These are phyloP conservation scores for Tothia fuscella DNA, from an alignment of 2,329 filamentous ascomycete genomes.

Conservation along the genomic window DNA sequence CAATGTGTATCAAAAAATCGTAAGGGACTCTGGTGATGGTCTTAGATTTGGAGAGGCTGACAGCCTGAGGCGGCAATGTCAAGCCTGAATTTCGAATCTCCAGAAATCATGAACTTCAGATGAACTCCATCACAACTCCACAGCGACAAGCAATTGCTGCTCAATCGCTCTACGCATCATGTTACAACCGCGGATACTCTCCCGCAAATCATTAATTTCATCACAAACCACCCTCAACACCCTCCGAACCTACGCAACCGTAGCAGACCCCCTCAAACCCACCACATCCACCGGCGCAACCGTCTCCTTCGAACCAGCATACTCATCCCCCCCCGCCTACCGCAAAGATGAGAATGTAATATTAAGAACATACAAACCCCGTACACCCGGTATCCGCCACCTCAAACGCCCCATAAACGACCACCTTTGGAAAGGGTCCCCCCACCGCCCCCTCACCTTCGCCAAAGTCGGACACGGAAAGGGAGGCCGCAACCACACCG, in stretches of 20 bases:
- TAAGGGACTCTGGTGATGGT: too few relatives aligned
- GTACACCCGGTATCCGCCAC: conserved; percentile 86
- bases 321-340: background rate
- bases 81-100: too few relatives aligned
- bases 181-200: conserved; percentile 54
- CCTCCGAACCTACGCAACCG: conserved; percentile 42
- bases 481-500: conserved; percentile 82
- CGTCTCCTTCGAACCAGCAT: background rate
- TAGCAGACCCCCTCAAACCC: conserved; percentile 20
- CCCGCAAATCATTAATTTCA: conserved; percentile 37
- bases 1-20: too few relatives aligned
- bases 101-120: too few relatives aligned
- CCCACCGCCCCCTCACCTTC: conserved; percentile 71
- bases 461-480: conserved; percentile 87
- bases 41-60: too few relatives aligned
- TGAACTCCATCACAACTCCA: too few relatives aligned
- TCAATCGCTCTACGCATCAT: conserved; percentile 29
- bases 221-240: conserved; percentile 34
- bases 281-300: background rate
- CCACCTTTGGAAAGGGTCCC: conserved; percentile 89
- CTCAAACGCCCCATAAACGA: conserved; percentile 87
- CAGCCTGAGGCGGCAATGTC: too few relatives aligned
- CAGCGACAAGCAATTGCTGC: conserved; percentile 1
- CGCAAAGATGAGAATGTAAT: background rate
- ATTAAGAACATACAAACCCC: conserved; percentile 72